Evolutionary conservation across 2,329 filamentous ascomycete genomes (phyloP), one percentile per base, ranked within the genome.

Genomic region (Graphilbum fragrans): DNA sequence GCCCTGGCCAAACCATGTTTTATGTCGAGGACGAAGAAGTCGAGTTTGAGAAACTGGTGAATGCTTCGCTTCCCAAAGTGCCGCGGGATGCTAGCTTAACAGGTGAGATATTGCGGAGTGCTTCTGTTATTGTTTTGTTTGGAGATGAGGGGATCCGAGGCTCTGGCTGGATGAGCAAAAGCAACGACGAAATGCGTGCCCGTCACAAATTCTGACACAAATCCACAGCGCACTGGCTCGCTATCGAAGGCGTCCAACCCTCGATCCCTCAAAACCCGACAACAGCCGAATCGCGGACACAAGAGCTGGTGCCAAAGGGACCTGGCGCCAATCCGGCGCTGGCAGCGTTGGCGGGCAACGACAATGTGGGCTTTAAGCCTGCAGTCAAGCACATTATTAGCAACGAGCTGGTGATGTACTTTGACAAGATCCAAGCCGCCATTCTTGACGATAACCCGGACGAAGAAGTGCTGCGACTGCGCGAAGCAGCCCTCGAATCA

Each of bases 21-120:
- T 98, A 98, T 58, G 83, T 98, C 31, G 92, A 98, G 56, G 92
- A 98, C 58, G 92, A 98, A 57, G 92, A 98, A 66, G 82, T 96
- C 41, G 92, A 98, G 61, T 96, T 98, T 57, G 92, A 98, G 66
- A 96, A 96, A 68, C 69, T 98, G 50, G 95, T 98, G 58, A 98
- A 98, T 64, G 87, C 87, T 49, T 86, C 92, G 5, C 64, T 98
- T 50, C 92, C 92, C 21, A 95, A 93, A 61, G 88, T 98, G 23
- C 92, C 92, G 27, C 74, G 90, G 38, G 92, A 98, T 60, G 82
- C 92, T 53, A 86, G 80, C 46, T 90, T 95, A 56, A 96, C 90
- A 33, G 83, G 86, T 90, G 65, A 43, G 70, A 45, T 20, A 17
- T 19, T 18, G 10, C 9, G 23, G 20, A 23, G 17, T 4, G 10